Evolutionary conservation across 2,329 filamentous ascomycete species (phyloP).

Genomic region (Fusarium gaditjirri): DNA sequence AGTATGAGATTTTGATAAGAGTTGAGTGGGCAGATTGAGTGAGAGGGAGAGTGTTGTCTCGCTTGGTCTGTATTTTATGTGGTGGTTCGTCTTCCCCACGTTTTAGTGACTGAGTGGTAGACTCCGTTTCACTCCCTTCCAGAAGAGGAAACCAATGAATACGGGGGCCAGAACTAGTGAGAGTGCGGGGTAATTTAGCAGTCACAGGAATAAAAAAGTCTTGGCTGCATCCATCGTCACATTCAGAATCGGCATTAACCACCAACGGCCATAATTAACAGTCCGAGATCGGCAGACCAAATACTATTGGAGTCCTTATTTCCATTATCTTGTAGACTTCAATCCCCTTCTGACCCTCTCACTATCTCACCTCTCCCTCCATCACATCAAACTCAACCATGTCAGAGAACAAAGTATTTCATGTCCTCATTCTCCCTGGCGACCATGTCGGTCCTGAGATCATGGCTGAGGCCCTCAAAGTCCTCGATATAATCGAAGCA

Average conservation of each 20-base stretch:
- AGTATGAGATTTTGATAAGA: too few species aligned
- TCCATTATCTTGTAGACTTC: neutral
- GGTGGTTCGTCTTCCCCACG: neutral
- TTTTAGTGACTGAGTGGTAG: neutral
- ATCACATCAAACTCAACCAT: neutral
- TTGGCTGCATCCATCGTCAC: neutral
- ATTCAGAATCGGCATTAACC: neutral
- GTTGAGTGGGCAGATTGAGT: neutral
- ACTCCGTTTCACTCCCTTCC: neutral
- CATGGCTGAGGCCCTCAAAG: constrained; percentile 57
- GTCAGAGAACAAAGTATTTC: constrained; percentile 25
- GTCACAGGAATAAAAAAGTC: constrained; percentile 14
- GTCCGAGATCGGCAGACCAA: neutral
- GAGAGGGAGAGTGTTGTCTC: neutral
- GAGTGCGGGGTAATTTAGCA: constrained; percentile 1
- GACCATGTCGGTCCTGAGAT: constrained; percentile 61
- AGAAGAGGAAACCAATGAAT: neutral
- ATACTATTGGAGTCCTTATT: neutral
- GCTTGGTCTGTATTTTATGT: neutral
- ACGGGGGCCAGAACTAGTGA: neutral
- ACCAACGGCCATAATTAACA: neutral
- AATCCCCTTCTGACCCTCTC: neutral
- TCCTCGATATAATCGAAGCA: constrained; percentile 55
- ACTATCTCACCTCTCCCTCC: neutral
- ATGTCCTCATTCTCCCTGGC: constrained; percentile 57